phyloP scores from a whole-genome alignment of 1,139 yeast genomes.

The Keqinozyma sinolaborantium region DNA sequence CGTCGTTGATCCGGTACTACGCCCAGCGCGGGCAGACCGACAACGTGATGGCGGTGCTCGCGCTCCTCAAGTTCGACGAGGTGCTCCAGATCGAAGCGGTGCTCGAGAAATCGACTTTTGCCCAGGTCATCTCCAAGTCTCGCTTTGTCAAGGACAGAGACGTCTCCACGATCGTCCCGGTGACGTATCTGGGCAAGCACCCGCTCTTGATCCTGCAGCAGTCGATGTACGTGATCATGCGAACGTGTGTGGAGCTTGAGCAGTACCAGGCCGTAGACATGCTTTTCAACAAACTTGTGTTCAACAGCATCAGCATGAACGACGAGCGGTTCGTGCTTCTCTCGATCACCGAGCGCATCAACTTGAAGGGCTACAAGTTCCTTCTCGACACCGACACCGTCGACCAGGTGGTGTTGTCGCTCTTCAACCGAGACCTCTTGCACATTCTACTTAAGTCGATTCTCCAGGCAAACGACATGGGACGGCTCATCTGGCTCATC shows the following conservation, averaged over 20 bases:
- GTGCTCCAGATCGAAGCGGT: slow-evolving; percentile 21
- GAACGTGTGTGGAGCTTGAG: slow-evolving; percentile 25
- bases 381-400: slow-evolving; percentile 7
- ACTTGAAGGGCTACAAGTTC: slow-evolving; percentile 5
- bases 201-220: slow-evolving; percentile 15
- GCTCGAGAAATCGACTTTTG: slow-evolving; percentile 16
- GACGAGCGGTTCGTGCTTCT: slow-evolving; percentile 7
- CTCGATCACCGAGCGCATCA: slow-evolving; percentile 8
- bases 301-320: slow-evolving; percentile 19
- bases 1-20: slow-evolving; percentile 24
- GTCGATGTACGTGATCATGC: slow-evolving; percentile 25
- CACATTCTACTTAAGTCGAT: slow-evolving; percentile 23
- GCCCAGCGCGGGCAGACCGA: slow-evolving; percentile 14
- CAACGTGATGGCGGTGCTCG: slow-evolving; percentile 16
- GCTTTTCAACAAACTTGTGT: slow-evolving; percentile 31
- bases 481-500: slow-evolving; percentile 37
- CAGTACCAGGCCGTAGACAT: slow-evolving; percentile 30
- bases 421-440: slow-evolving; percentile 25
- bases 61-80: slow-evolving; percentile 27
- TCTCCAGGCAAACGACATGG: slow-evolving; percentile 27
- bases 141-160: slow-evolving; percentile 16
- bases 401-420: slow-evolving; percentile 3
- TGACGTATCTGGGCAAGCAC: slow-evolving; percentile 10
- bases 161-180: slow-evolving; percentile 7
- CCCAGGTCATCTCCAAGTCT: slow-evolving; percentile 26